Evolutionary conservation across 192 early-diverging fungal genomes (phyloP).

Genomic region (Coemansia javaensis): DNA sequence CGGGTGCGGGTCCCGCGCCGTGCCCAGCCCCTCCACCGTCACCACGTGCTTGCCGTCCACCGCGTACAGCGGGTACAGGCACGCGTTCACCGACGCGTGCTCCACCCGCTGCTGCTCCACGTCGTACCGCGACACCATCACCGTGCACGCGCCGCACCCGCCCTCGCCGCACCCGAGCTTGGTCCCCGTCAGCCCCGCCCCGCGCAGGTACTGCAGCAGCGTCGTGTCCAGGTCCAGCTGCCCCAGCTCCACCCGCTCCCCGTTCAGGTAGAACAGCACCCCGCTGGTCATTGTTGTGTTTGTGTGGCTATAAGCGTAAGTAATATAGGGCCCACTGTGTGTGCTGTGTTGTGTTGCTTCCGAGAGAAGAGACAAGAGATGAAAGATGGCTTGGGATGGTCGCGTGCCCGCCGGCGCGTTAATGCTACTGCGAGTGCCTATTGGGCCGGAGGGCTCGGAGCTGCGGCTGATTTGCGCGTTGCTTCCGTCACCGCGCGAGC

Average conservation of each 20-base stretch:
- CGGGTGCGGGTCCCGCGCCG: conserved; percentile 62
- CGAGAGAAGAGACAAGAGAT: too few species aligned
- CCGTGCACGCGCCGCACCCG: conserved; percentile 77
- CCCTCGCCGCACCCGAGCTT: conserved; percentile 82
- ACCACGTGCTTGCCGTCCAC: conserved; percentile 78
- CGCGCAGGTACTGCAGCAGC: conserved; percentile 63
- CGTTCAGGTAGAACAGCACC: conserved; percentile 61
- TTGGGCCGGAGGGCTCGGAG: too few species aligned
- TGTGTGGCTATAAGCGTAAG: too few species aligned
- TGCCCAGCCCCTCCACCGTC: conserved; percentile 77
- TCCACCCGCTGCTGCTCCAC: conserved; percentile 30
- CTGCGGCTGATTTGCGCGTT: too few species aligned
- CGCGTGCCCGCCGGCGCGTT: too few species aligned
- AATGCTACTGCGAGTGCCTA: too few species aligned
- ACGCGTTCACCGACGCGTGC: conserved; percentile 59
- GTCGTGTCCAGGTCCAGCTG: conserved; percentile 62
- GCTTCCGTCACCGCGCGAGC: too few species aligned
- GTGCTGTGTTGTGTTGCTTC: too few species aligned
- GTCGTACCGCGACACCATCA: conserved; percentile 64
- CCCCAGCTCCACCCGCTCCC: conserved; percentile 49
- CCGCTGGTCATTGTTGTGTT: background rate
- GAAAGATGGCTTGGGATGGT: too few species aligned
- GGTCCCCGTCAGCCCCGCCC: conserved; percentile 62
- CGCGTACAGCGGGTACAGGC: conserved; percentile 66
- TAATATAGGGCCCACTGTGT: too few species aligned